These are phyloP conservation scores for Leucaena leucocephala DNA, from an alignment of 306 rosid species.

Conservation along the genomic window DNA sequence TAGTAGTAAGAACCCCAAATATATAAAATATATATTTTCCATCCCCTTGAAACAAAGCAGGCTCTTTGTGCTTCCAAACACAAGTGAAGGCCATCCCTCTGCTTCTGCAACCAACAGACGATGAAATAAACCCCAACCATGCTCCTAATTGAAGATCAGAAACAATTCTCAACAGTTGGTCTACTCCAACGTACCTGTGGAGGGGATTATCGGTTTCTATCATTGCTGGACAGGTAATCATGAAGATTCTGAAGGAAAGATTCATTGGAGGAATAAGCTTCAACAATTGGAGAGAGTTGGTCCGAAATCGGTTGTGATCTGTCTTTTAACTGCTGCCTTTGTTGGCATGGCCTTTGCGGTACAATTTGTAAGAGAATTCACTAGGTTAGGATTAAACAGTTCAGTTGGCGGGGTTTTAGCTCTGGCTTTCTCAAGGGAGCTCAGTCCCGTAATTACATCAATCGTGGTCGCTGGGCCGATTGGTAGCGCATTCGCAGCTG, in stretches of 20 bases:
- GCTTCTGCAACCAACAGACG: conserved; percentile 42
- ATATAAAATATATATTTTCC: conserved; percentile 27
- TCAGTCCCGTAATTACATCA: conserved; percentile 92
- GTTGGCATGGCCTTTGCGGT: conserved; percentile 98
- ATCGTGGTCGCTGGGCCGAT: conserved; percentile 93
- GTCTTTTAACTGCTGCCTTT: conserved; percentile 89
- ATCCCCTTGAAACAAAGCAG: conserved; percentile 39
- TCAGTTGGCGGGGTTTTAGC: conserved; percentile 96
- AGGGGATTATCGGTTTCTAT: conserved; percentile 82
- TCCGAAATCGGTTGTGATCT: conserved; percentile 87
- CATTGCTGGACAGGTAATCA: conserved; percentile 82
- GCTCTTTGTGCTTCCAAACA: conserved; percentile 54
- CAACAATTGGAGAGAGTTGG: conserved; percentile 94
- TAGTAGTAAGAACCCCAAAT: conserved; percentile 43
- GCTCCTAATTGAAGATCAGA: conserved; percentile 44
- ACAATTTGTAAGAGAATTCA: conserved; percentile 94
- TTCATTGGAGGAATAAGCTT: conserved; percentile 89
- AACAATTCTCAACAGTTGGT: conserved; percentile 64
- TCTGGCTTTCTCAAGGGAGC: conserved; percentile 93
- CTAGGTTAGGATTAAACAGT: conserved; percentile 87
- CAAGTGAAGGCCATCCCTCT: conserved; percentile 62
- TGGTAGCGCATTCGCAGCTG: conserved; percentile 98
- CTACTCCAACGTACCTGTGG: conserved; percentile 87
- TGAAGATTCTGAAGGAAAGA: conserved; percentile 66
- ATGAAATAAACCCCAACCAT: conserved; percentile 58